Conservation (phyloP, 345 rosid genomes). For the Eucalyptus pauciflora region DNA sequence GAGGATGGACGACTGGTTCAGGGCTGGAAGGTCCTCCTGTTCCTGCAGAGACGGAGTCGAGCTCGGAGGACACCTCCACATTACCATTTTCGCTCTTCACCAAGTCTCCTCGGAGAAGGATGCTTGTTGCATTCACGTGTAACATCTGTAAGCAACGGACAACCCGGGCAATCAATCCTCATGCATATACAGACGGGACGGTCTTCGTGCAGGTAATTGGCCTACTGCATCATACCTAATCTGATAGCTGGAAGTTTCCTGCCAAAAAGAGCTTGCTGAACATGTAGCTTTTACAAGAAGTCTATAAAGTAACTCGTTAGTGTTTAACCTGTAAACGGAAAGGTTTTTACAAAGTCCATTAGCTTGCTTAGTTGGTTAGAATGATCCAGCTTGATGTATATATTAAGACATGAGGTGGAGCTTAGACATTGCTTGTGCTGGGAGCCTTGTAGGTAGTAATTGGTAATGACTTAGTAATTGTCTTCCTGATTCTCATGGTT, state of each 20-base stretch:
- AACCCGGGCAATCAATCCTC: slow-evolving; percentile 82
- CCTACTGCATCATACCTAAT: not conserved
- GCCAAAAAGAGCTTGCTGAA: not conserved
- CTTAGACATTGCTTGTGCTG: not conserved
- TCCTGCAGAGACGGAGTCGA: slow-evolving; percentile 34
- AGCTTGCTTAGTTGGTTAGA: not conserved
- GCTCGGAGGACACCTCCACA: slow-evolving; percentile 49
- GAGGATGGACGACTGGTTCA: slow-evolving; percentile 93
- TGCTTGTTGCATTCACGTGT: slow-evolving; percentile 95
- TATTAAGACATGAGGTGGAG: not conserved
- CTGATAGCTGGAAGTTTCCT: not conserved
- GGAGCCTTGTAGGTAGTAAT: not conserved
- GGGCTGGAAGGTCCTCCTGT: slow-evolving; percentile 90
- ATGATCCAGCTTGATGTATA: not conserved
- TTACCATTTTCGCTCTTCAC: slow-evolving; percentile 93
- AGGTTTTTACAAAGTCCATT: not conserved
- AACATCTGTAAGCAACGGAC: slow-evolving; percentile 88
- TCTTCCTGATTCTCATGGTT: not conserved
- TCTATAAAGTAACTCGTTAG: not conserved
- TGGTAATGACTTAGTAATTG: not conserved
- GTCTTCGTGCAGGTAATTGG: slow-evolving; percentile 75
- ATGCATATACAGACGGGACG: slow-evolving; percentile 89
- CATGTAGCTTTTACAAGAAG: not conserved
- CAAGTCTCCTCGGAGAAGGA: slow-evolving; percentile 79
- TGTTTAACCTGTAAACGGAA: not conserved